Conservation (phyloP, 2,329 filamentous ascomycete genomes). For the Aspergillus thermomutatus region DNA sequence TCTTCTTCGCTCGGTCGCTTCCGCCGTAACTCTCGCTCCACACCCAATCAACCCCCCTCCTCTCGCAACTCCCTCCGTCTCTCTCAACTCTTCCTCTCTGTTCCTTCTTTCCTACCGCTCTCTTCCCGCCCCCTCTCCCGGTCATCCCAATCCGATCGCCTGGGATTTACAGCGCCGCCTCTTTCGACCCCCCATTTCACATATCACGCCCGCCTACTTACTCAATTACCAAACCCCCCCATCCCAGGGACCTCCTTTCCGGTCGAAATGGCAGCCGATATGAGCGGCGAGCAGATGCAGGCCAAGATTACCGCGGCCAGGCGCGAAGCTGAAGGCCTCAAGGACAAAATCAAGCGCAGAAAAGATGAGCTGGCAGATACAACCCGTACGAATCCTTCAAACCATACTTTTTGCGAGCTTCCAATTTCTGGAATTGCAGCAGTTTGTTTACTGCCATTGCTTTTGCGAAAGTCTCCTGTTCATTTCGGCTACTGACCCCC, state of each 20-base stretch:
- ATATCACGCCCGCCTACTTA: conserved; percentile 7
- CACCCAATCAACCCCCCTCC: conserved; percentile 19
- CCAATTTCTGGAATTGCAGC: not conserved
- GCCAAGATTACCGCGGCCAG: conserved; percentile 87
- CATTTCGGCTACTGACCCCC: conserved; percentile 23
- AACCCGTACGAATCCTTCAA: conserved; percentile 67
- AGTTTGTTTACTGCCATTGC: not conserved
- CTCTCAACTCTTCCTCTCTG: not conserved
- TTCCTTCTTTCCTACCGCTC: conserved; percentile 6
- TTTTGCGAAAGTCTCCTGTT: not conserved
- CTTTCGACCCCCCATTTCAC: conserved; percentile 22
- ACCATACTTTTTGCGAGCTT: conserved; percentile 1
- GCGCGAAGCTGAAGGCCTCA: conserved; percentile 94
- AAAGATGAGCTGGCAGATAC: conserved; percentile 99
- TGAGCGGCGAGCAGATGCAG: conserved; percentile 68
- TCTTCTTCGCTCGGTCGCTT: conserved; percentile 26
- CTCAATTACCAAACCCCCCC: conserved; percentile 19
- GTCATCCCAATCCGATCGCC: conserved; percentile 12
- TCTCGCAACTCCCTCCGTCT: conserved; percentile 5
- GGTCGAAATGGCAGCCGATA: conserved; percentile 45
- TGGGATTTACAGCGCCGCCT: conserved; percentile 32
- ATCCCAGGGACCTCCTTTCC: conserved; percentile 23
- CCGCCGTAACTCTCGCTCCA: conserved; percentile 23
- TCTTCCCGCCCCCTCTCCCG: conserved; percentile 9
- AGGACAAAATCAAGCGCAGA: conserved; percentile 99